phyloP scores from a whole-genome alignment of 768 basidiomycete genomes.

The Jaapia argillacea region DNA sequence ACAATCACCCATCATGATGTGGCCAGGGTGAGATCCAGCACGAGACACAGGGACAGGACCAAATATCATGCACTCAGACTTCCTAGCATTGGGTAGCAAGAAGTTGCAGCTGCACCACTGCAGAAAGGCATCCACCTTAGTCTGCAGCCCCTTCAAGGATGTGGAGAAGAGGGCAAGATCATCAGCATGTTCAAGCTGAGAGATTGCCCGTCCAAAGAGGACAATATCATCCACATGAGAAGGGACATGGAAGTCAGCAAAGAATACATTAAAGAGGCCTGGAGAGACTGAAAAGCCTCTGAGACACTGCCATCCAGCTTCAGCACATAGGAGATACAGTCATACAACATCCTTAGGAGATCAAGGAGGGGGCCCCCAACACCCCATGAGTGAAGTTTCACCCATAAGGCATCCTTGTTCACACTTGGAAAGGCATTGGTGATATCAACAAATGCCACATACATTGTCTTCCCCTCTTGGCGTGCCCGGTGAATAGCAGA shows the following conservation, averaged over 20 bases:
- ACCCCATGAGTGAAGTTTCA: constrained; percentile 16
- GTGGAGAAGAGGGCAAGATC: constrained; percentile 11
- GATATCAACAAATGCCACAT: constrained; percentile 14
- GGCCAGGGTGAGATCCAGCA: not conserved
- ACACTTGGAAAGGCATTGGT: constrained; percentile 27
- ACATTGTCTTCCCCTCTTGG: constrained; percentile 7
- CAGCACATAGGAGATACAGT: constrained; percentile 3
- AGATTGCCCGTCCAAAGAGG: constrained; percentile 5
- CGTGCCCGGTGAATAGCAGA: constrained; percentile 12
- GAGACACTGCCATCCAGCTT: not conserved
- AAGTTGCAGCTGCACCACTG: constrained; percentile 12
- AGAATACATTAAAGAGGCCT: constrained; percentile 7
- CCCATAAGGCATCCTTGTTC: constrained; percentile 22
- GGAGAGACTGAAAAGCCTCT: constrained; percentile 10
- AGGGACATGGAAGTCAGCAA: constrained; percentile 6
- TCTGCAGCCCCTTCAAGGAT: constrained; percentile 9
- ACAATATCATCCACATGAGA: constrained; percentile 5
- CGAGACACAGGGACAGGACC: constrained; percentile 9
- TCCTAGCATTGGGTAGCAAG: constrained; percentile 9
- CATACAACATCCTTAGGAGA: constrained; percentile 8
- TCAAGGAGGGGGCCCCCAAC: constrained; percentile 7
- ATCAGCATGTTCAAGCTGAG: constrained; percentile 16
- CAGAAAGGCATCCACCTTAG: constrained; percentile 7
- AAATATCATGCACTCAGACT: constrained; percentile 11
- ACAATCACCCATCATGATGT: not conserved